These are phyloP conservation scores for Trametes gibbosa DNA, from an alignment of 768 basidiomycete species.

Conservation along the genomic window DNA sequence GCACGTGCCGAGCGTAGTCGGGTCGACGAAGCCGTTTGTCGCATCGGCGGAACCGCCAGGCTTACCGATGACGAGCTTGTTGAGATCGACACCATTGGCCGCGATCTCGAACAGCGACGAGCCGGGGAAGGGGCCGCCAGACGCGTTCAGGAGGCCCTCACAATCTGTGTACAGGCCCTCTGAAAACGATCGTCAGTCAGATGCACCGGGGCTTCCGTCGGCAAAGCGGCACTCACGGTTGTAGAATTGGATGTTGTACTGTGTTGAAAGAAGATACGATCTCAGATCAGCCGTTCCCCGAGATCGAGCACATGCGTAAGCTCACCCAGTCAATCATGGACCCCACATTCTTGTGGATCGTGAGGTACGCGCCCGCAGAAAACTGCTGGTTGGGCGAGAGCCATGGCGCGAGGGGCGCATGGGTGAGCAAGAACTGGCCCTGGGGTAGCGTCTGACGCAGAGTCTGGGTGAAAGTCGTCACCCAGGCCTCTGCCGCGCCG, in stretches of 20 bases:
- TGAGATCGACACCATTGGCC: constrained; percentile 47
- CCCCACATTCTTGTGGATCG: constrained; percentile 51
- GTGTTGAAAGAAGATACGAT: not conserved
- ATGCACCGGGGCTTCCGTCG: not conserved
- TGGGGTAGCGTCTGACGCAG: constrained; percentile 22
- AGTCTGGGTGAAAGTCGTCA: constrained; percentile 21
- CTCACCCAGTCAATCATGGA: constrained; percentile 52
- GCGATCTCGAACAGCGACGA: constrained; percentile 46
- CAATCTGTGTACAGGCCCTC: constrained; percentile 35
- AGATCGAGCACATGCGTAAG: not conserved
- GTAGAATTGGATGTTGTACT: constrained; percentile 13
- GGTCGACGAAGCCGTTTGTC: constrained; percentile 34
- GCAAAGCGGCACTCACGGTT: constrained; percentile 2
- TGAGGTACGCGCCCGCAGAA: constrained; percentile 51
- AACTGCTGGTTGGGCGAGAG: constrained; percentile 13
- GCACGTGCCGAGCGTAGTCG: constrained; percentile 30
- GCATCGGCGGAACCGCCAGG: constrained; percentile 40
- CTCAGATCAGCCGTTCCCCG: not conserved
- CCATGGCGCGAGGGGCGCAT: constrained; percentile 28
- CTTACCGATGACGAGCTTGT: constrained; percentile 73
- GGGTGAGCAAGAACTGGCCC: constrained; percentile 6
- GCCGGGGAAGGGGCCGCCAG: constrained; percentile 37
- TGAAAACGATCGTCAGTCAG: not conserved
- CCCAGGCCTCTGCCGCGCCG: constrained; percentile 23
- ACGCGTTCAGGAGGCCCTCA: constrained; percentile 34